A percentile compares a stretch with the other conserved stretches of the same genome.
These are phyloP conservation scores for Anthostomella pinea DNA, from an alignment of 2,329 filamentous ascomycete genomes.

Conservation along the genomic window DNA sequence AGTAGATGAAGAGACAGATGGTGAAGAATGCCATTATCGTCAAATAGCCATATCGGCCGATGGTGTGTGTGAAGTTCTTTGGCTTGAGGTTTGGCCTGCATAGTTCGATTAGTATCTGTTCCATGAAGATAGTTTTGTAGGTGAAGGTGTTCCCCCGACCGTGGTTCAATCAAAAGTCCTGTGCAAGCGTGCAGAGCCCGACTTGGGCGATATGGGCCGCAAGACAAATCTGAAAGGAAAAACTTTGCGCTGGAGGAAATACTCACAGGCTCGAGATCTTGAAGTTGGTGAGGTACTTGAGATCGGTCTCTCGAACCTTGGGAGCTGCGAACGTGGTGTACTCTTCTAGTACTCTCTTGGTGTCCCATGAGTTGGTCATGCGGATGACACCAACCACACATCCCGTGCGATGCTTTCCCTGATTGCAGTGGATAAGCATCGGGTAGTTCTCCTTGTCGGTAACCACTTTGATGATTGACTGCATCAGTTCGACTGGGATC, in stretches of 20 bases:
- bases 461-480: slow-evolving; percentile 66
- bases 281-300: slow-evolving; percentile 56
- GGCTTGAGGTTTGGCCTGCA: neutral
- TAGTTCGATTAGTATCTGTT: too few relatives aligned
- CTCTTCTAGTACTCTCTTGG: slow-evolving; percentile 64
- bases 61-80: too few relatives aligned
- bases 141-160: too few relatives aligned
- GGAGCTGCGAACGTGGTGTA: slow-evolving; percentile 65
- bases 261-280: slow-evolving; percentile 39
- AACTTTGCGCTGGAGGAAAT: too few relatives aligned
- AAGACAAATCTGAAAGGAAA: too few relatives aligned
- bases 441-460: slow-evolving; percentile 74
- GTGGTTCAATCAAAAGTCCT: too few relatives aligned
- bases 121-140: too few relatives aligned
- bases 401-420: slow-evolving; percentile 88
- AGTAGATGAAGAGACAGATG: slow-evolving; percentile 9
- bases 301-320: slow-evolving; percentile 58
- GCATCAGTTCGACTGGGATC: slow-evolving; percentile 66
- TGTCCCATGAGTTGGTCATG: slow-evolving; percentile 66
- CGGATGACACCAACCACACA: slow-evolving; percentile 82
- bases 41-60: neutral
- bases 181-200: too few relatives aligned
- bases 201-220: too few relatives aligned
- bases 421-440: slow-evolving; percentile 87
- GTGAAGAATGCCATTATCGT: neutral